Conservation (phyloP, 2,329 filamentous ascomycete genomes). For the Emmonsia crescens region DNA sequence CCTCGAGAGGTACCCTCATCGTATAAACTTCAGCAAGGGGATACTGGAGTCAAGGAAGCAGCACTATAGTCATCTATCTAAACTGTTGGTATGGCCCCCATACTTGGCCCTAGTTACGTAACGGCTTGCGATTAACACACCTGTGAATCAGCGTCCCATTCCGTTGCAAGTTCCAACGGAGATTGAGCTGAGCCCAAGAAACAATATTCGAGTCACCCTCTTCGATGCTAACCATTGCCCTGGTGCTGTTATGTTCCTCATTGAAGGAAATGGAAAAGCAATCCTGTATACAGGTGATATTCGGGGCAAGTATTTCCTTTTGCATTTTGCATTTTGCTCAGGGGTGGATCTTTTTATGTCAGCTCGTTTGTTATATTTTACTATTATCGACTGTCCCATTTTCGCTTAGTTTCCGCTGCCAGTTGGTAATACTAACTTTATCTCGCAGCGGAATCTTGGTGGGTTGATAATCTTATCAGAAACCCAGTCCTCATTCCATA, state of each 20-base stretch:
- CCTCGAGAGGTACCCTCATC: constrained; percentile 66
- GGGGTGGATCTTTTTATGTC: neutral
- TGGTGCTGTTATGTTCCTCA: constrained; percentile 84
- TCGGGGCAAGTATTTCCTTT: constrained; percentile 38
- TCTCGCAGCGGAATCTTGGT: constrained; percentile 60
- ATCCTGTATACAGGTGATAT: constrained; percentile 85
- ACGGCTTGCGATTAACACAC: neutral
- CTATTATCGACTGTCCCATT: neutral
- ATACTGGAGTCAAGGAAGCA: constrained; percentile 63
- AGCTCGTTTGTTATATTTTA: neutral
- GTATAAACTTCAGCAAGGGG: constrained; percentile 69
- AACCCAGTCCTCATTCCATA: constrained; percentile 69
- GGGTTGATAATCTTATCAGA: constrained; percentile 61
- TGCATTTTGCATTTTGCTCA: neutral
- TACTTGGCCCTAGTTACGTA: neutral
- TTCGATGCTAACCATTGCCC: constrained; percentile 88
- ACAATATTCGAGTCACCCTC: constrained; percentile 66
- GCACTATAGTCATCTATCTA: constrained; percentile 65
- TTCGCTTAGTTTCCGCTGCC: neutral
- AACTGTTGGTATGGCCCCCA: constrained; percentile 45
- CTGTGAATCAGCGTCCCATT: constrained; percentile 52
- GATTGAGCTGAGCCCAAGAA: constrained; percentile 61
- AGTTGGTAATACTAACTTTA: constrained; percentile 6
- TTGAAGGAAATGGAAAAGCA: constrained; percentile 61
- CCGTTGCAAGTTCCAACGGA: constrained; percentile 68